These are phyloP conservation scores for Acaromyces ingoldii DNA, from an alignment of 1,284 basidiomycete genomes.

Conservation along the genomic window DNA sequence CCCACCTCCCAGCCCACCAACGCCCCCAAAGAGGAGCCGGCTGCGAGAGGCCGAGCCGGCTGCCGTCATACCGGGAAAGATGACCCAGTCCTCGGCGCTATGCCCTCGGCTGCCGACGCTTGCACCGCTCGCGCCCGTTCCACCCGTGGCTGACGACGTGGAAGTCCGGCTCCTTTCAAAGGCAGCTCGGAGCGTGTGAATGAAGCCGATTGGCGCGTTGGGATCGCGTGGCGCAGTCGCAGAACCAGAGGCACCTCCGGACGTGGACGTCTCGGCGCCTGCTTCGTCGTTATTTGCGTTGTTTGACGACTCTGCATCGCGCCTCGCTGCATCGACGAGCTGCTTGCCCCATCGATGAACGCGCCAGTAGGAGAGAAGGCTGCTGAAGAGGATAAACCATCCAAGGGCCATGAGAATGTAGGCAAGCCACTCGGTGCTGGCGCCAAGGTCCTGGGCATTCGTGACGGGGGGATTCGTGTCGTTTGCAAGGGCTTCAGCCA, in stretches of 20 bases:
- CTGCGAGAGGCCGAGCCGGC: too few species aligned
- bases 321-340: constrained; percentile 32
- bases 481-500: constrained; percentile 42
- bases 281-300: constrained; percentile 6
- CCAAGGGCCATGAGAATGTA: constrained; percentile 86
- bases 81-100: constrained; percentile 38
- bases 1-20: constrained; percentile 3
- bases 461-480: constrained; percentile 14
- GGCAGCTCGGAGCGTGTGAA: constrained; percentile 18
- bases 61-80: constrained; percentile 28
- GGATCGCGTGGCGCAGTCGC: too few species aligned
- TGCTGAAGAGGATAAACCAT: constrained; percentile 72
- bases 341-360: constrained; percentile 37
- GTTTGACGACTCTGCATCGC: constrained; percentile 19
- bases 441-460: constrained; percentile 51
- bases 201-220: constrained; percentile 17
- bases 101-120: constrained; percentile 2
- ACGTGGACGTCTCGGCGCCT: background rate
- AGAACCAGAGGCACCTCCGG: background rate
- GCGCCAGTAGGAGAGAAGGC: constrained; percentile 67
- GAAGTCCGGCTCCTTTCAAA: too few species aligned
- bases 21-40: constrained; percentile 9
- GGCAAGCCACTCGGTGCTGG: constrained; percentile 71
- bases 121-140: constrained; percentile 1
- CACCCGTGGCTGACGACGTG: too few species aligned